Evolutionary conservation across 805 yeast species (phyloP).

Genomic region (Candida corydali): DNA sequence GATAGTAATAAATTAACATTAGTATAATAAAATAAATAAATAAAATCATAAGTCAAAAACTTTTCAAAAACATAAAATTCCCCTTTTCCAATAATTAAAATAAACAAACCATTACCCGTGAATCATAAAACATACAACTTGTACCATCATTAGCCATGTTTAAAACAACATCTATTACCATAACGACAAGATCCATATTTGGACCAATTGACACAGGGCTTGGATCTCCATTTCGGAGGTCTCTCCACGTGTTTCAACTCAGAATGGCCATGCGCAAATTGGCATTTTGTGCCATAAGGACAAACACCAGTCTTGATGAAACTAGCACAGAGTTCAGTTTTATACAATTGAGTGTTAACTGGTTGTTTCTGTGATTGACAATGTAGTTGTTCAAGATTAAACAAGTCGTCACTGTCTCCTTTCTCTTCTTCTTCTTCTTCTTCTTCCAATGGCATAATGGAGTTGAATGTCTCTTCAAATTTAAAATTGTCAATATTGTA

Average conservation of each 20-base stretch:
- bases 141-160: constrained; percentile 48
- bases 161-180: constrained; percentile 89
- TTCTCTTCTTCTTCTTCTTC: too few species aligned
- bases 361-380: constrained; percentile 13
- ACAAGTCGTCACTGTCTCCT: too few species aligned
- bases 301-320: constrained; percentile 64
- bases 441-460: constrained; percentile 3
- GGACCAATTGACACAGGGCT: constrained; percentile 86
- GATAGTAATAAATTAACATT: too few species aligned
- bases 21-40: too few species aligned
- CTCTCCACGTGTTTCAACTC: constrained; percentile 73
- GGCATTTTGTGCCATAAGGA: constrained; percentile 89
- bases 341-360: constrained; percentile 68
- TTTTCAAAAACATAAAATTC: too few species aligned
- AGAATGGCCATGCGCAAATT: constrained; percentile 84
- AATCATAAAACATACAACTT: too few species aligned
- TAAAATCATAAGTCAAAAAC: too few species aligned
- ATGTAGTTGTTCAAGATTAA: constrained; percentile 9
- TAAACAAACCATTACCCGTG: too few species aligned
- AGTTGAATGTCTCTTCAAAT: not conserved
- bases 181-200: constrained; percentile 80
- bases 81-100: constrained; percentile 1
- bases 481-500: not conserved
- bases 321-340: constrained; percentile 85
- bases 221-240: constrained; percentile 83